Evolutionary conservation across 805 yeast species (phyloP).

Genomic region (Jamesozyma hellenica): DNA sequence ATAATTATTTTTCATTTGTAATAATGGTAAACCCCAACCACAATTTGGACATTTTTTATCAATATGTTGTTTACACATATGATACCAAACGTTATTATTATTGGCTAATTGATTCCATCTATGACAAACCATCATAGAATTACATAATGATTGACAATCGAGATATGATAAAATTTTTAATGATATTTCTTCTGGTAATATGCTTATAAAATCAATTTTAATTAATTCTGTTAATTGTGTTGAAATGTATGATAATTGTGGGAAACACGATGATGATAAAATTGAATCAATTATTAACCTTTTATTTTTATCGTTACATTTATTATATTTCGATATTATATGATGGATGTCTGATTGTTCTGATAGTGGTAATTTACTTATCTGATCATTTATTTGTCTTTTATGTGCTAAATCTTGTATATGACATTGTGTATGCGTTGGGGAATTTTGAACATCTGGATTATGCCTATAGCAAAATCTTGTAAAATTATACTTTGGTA

Average conservation of each 20-base stretch:
- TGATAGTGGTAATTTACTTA: slow-evolving; percentile 39
- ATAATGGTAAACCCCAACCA: slow-evolving; percentile 96
- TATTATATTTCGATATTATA: slow-evolving; percentile 66
- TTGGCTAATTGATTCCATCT: slow-evolving; percentile 87
- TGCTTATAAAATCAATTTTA: slow-evolving; percentile 77
- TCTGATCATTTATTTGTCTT: slow-evolving; percentile 23
- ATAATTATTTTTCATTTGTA: slow-evolving; percentile 70
- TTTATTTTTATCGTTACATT: slow-evolving; percentile 69
- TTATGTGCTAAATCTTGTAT: slow-evolving; percentile 20
- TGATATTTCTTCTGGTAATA: slow-evolving; percentile 78
- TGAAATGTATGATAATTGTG: slow-evolving; percentile 79
- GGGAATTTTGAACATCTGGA: slow-evolving; percentile 62
- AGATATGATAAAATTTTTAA: slow-evolving; percentile 77
- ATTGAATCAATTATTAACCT: slow-evolving; percentile 73
- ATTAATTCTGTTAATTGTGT: slow-evolving; percentile 70
- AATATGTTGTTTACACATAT: slow-evolving; percentile 96
- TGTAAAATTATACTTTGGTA: slow-evolving; percentile 42
- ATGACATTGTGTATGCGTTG: slow-evolving; percentile 20
- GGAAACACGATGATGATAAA: slow-evolving; percentile 85
- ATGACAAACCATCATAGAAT: slow-evolving; percentile 84
- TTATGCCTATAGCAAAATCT: slow-evolving; percentile 87
- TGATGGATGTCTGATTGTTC: slow-evolving; percentile 73
- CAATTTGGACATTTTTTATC: slow-evolving; percentile 96
- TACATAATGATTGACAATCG: slow-evolving; percentile 88
- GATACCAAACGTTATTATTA: slow-evolving; percentile 96